Conservation (phyloP, 2,329 filamentous ascomycete species). For the Macrophomina pseudophaseolina region DNA sequence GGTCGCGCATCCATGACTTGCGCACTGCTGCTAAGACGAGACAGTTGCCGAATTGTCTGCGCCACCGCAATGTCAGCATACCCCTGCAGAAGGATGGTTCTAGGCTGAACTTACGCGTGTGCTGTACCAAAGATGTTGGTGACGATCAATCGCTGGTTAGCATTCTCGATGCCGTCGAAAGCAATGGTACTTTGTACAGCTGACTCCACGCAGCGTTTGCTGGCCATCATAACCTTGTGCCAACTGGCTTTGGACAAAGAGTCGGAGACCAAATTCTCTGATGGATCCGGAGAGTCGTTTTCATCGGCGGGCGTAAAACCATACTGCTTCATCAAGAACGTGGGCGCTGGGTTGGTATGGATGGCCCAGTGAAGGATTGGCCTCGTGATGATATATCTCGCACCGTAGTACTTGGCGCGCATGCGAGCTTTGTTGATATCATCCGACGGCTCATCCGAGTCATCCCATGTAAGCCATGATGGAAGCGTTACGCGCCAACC, state of each 20-base stretch:
- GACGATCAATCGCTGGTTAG: constrained; percentile 73
- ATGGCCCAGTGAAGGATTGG: constrained; percentile 71
- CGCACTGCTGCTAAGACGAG: constrained; percentile 86
- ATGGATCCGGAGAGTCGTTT: constrained; percentile 11
- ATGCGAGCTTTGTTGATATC: constrained; percentile 84
- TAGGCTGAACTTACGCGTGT: constrained; percentile 76
- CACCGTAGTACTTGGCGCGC: constrained; percentile 93
- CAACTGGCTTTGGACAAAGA: constrained; percentile 18
- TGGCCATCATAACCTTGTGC: constrained; percentile 31
- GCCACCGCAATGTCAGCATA: constrained; percentile 25
- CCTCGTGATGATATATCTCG: constrained; percentile 85
- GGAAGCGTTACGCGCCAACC: constrained; percentile 59
- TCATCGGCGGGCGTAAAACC: constrained; percentile 14
- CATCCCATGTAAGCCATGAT: constrained; percentile 63
- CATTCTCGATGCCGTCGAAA: constrained; percentile 67
- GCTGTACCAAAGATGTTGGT: constrained; percentile 97
- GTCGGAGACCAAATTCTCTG: constrained; percentile 1
- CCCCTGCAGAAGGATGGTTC: constrained; percentile 29
- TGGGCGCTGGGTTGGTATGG: constrained; percentile 52
- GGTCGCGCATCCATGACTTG: constrained; percentile 64
- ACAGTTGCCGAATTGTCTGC: constrained; percentile 94
- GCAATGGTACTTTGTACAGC: constrained; percentile 84
- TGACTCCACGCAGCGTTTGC: constrained; percentile 53
- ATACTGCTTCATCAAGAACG: constrained; percentile 32
- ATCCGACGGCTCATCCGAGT: constrained; percentile 70